Conservation (phyloP, 495 filamentous ascomycete genomes). For the Glarea lozoyensis region DNA sequence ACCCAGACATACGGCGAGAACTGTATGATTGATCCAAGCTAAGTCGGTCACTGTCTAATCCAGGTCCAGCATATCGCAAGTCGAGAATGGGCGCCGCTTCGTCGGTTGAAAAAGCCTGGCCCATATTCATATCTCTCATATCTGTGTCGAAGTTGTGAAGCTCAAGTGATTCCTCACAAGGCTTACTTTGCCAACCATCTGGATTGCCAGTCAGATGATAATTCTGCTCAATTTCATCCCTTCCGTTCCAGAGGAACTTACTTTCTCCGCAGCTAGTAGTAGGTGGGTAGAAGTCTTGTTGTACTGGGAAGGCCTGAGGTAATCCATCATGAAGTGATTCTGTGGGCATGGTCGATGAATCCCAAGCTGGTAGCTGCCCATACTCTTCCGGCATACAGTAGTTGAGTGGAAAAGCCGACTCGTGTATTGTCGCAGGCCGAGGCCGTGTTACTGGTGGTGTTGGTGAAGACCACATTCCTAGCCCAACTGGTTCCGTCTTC, state of each 20-base stretch:
- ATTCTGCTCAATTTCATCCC: slow-evolving; percentile 8
- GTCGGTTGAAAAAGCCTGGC: slow-evolving; percentile 46
- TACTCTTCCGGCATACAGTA: slow-evolving; percentile 46
- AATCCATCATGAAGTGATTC: slow-evolving; percentile 37
- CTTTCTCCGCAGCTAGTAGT: slow-evolving; percentile 39
- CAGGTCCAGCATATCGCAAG: slow-evolving; percentile 29
- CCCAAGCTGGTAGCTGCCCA: slow-evolving; percentile 42
- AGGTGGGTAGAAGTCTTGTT: slow-evolving; percentile 43
- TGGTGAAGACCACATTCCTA: slow-evolving; percentile 22
- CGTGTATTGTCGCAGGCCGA: slow-evolving; percentile 47
- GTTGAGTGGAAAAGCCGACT: slow-evolving; percentile 45
- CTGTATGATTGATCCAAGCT: slow-evolving; percentile 25
- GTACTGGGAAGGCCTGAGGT: slow-evolving; percentile 39
- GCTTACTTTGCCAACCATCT: slow-evolving; percentile 42
- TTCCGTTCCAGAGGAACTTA: slow-evolving; percentile 28
- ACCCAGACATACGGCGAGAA: slow-evolving; percentile 47
- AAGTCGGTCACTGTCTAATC: slow-evolving; percentile 19
- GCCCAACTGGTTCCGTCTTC: slow-evolving; percentile 15
- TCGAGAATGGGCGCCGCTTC: slow-evolving; percentile 47
- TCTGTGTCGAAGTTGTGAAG: slow-evolving; percentile 37
- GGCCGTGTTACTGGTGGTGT: slow-evolving; percentile 21
- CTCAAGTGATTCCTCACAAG: slow-evolving; percentile 40
- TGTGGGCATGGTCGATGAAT: slow-evolving; percentile 40
- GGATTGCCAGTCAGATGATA: slow-evolving; percentile 20
- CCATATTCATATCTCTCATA: slow-evolving; percentile 42